Evolutionary conservation across 148 eudicot genomes (phyloP), one percentile per base, ranked within the genome.

Genomic region (Vaccinium macrocarpon): DNA sequence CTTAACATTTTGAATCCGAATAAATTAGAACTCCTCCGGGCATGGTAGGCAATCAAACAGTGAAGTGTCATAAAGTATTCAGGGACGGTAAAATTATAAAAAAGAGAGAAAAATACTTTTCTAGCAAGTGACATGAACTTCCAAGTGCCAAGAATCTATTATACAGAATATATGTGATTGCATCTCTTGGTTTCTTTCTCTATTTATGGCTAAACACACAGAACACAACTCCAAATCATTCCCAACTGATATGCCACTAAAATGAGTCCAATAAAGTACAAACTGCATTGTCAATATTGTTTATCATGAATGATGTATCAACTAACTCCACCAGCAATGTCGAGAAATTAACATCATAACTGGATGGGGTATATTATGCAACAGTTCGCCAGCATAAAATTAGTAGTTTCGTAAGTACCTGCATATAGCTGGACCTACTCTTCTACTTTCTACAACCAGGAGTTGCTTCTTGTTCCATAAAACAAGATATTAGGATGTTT

Each of bases 401-500:
- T 68, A 10, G 38, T 25, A 68, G 25, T 49, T 48, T 75, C 2
- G 15, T 2, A 21, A 12, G 49, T 72, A 48, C 32, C 46, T 42
- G 4, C 11, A 12, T 29, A 75, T 18, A 5, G 53, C n/a, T 75
- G 29, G 55, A 21, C 10, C 1, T 42, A 50, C 13, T 77, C 29
- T 78, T 32, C 52, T 53, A 53, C 61, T n/a, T 62, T 21, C 25
- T 62, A 62, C 46, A 18, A 19, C 27, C 38, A 27, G 32, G 62
- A 57, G 8, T 79, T 78, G 81, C 48, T 27, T 53, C 8, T n/a
- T 51, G 59, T 51, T 77, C 53, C 52, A 25, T 76, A 19, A 56
- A 32, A 57, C 23, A 80, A 14, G 9, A 78, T 38, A 79, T 55
- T 25, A 78, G 68, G 59, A 73, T n/a, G 80, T 27, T 82, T 82